Conservation (phyloP, 2,329 filamentous ascomycete genomes). For the Cladosporium sp. region DNA sequence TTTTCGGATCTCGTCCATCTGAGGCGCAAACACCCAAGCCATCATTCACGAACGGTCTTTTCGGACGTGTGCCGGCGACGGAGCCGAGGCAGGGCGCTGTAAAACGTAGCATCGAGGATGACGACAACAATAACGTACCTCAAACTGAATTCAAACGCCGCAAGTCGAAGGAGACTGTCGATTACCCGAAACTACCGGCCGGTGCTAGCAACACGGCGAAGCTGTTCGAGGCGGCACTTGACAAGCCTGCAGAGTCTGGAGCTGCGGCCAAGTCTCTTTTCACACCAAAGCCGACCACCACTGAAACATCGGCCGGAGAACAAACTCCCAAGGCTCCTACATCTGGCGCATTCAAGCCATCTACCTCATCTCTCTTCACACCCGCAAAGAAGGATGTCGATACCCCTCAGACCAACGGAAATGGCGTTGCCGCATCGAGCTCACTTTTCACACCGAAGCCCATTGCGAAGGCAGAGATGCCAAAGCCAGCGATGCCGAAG, state of each 20-base stretch:
- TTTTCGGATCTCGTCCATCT: slow-evolving; percentile 17
- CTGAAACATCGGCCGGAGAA: slow-evolving; percentile 1
- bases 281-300: slow-evolving; percentile 17
- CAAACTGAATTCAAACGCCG: slow-evolving; percentile 37
- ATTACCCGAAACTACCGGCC: slow-evolving; percentile 36
- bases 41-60: slow-evolving; percentile 24
- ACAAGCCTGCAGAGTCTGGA: slow-evolving; percentile 27
- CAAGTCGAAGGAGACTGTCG: slow-evolving; percentile 31
- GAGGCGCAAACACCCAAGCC: slow-evolving; percentile 27
- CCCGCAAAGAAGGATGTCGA: slow-evolving; percentile 18
- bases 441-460: slow-evolving; percentile 7
- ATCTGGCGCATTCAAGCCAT: slow-evolving; percentile 23
- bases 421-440: not conserved
- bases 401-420: not conserved
- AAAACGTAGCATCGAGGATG: slow-evolving; percentile 31
- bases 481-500: slow-evolving; percentile 8
- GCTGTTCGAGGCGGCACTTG: slow-evolving; percentile 36
- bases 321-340: slow-evolving; percentile 18
- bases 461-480: not conserved
- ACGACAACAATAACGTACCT: slow-evolving; percentile 24
- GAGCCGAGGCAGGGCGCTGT: slow-evolving; percentile 27
- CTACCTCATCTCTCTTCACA: slow-evolving; percentile 18
- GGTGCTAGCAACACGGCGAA: slow-evolving; percentile 36
- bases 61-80: slow-evolving; percentile 30
- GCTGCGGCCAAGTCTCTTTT: slow-evolving; percentile 26